Evolutionary conservation across 768 basidiomycete species (phyloP).

Genomic region (Rhodotorula diobovata): DNA sequence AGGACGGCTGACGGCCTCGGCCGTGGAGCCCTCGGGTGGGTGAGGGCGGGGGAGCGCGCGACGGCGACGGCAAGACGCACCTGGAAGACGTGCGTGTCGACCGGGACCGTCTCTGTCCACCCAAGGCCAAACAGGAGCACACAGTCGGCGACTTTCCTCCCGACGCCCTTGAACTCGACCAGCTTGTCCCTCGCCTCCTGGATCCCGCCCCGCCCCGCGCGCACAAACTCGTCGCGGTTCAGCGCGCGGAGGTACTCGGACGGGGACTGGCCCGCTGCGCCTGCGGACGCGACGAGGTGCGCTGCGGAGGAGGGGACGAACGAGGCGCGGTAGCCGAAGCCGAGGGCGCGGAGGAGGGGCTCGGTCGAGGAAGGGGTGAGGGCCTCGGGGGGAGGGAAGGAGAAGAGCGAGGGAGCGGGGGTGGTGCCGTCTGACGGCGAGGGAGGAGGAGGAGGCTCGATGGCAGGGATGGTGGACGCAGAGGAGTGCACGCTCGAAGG

Average conservation of each 20-base stretch:
- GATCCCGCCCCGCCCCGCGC: slow-evolving; percentile 2
- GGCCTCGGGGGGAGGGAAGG: slow-evolving; percentile 74
- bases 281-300: slow-evolving; percentile 59
- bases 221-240: neutral
- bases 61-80: slow-evolving; percentile 62
- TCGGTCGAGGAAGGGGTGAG: slow-evolving; percentile 61
- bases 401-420: slow-evolving; percentile 55
- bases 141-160: slow-evolving; percentile 95
- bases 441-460: slow-evolving; percentile 43
- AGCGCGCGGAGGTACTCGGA: slow-evolving; percentile 34
- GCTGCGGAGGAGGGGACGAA: slow-evolving; percentile 79
- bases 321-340: slow-evolving; percentile 91
- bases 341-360: slow-evolving; percentile 66
- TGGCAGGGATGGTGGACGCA: slow-evolving; percentile 63
- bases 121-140: slow-evolving; percentile 30
- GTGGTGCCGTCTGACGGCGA: neutral
- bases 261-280: neutral
- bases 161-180: slow-evolving; percentile 80
- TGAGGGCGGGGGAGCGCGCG: neutral
- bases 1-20: no score
- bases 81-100: slow-evolving; percentile 92
- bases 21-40: no score
- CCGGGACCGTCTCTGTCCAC: slow-evolving; percentile 79
- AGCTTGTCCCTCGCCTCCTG: slow-evolving; percentile 61
- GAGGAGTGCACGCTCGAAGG: slow-evolving; percentile 50